Conservation (phyloP, 768 basidiomycete genomes). For the Exsudoporus frostii region DNA sequence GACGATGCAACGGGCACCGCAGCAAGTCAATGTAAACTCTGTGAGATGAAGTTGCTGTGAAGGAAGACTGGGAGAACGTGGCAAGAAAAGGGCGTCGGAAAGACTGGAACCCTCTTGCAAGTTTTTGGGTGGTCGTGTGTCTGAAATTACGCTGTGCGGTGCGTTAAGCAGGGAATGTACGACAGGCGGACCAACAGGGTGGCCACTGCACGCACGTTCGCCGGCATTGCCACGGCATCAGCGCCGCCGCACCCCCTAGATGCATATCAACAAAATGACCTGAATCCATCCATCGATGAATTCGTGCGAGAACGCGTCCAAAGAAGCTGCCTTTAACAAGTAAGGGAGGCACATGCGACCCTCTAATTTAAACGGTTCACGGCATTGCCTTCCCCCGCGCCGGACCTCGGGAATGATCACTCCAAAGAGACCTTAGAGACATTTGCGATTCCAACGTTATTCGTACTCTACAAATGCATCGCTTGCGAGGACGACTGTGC, state of each 20-base stretch:
- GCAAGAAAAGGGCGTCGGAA: conserved; percentile 4
- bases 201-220: conserved; percentile 38
- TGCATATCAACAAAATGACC: conserved; percentile 30
- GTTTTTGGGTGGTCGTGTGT: conserved; percentile 36
- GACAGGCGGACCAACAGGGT: conserved; percentile 24
- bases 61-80: conserved; percentile 7
- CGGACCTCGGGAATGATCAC: conserved; percentile 10
- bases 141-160: conserved; percentile 33
- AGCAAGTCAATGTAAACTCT: conserved; percentile 7
- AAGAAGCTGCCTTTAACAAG: conserved; percentile 8
- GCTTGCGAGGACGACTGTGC: not conserved
- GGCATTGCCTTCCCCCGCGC: conserved; percentile 16
- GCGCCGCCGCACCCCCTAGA: conserved; percentile 13
- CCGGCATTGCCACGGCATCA: conserved; percentile 28
- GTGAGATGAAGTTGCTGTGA: not conserved
- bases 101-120: conserved; percentile 10
- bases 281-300: conserved; percentile 14
- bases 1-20: conserved; percentile 11
- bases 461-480: conserved; percentile 8
- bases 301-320: not conserved
- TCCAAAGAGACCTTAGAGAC: not conserved
- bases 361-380: conserved; percentile 29
- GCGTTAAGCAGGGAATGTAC: conserved; percentile 20
- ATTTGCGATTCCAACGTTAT: not conserved
- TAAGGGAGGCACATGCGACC: conserved; percentile 11